Base-by-base conservation (phyloP, 345 rosid genomes). In the Eucalyptus curtisii region DNA sequence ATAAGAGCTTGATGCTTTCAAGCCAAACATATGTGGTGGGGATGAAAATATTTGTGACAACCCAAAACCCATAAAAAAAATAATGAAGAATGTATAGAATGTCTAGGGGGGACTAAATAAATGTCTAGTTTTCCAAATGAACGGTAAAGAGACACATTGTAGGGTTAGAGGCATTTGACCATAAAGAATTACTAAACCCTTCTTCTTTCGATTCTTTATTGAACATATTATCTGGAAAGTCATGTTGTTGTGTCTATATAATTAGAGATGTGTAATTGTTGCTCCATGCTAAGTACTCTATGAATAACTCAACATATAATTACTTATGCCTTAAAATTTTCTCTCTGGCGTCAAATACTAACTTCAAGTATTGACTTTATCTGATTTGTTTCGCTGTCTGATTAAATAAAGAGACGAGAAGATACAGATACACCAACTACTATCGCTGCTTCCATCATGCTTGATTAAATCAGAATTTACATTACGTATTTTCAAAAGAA, bases 301-400 rank as follows among this genome's bases (percentile, higher is more conserved):
- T 30, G 68, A 27, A 59, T 27, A 59, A 59, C 31, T 12, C 3
- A 11, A 30, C 68, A 59, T 27, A 25, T 59, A 27, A 5, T 59
- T 27, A 11, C 68, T 12, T 59, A 27, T 3, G 4, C 15, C 7
- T 59, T 6, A 59, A 5, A 31, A 59, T 59, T 25, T 30, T 4
- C n/a, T 59, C 31, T 25, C 7, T 59, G 0, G 10, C 2, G 0
- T 52, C 55, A 52, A 52, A 52, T 52, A 52, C 10, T 52, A 27
- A 59, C 4, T 2, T 59, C 66, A 27, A 59, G 30, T 59, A 59
- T 59, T 59, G 31, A 27, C 31, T 59, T 27, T 59, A 12, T 64
- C 5, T 15, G 1, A 1, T 14, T n/a, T 64, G 76, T 64, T 8
- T 13, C 2, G 1, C 2, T 64, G 3, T 14, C 3, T n/a, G 1